Percentiles rank a stretch among this genome's conserved stretches.
phyloP scores from a whole-genome alignment of 176 grass and related monocot species.

The Carex parvula region DNA sequence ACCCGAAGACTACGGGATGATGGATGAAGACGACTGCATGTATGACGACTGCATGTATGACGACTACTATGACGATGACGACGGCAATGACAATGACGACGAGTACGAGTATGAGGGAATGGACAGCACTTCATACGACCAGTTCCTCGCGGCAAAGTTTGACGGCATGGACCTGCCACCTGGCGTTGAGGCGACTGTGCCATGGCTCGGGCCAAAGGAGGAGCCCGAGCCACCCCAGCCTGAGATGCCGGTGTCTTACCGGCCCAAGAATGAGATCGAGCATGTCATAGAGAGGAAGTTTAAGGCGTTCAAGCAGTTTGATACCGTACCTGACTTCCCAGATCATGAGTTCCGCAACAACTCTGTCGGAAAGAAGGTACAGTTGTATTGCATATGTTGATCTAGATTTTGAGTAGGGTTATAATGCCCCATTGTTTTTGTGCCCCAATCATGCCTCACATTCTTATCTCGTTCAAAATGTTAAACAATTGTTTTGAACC shows the following conservation, averaged over 20 bases:
- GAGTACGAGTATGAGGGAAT: conserved; percentile 42
- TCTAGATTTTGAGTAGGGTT: conserved; percentile 2
- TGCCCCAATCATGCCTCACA: too few relatives aligned
- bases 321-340: conserved; percentile 62
- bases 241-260: background rate
- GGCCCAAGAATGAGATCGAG: conserved; percentile 36
- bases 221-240: conserved; percentile 23
- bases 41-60: conserved; percentile 48
- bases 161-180: conserved; percentile 71
- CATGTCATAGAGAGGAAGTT: conserved; percentile 60
- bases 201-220: conserved; percentile 42
- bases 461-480: too few relatives aligned
- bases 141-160: conserved; percentile 68
- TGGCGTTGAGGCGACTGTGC: conserved; percentile 73
- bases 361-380: conserved; percentile 35
- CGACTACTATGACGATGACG: conserved; percentile 23
- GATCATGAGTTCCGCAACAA: conserved; percentile 52
- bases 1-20: conserved; percentile 21
- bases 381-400: conserved; percentile 16
- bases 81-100: conserved; percentile 32
- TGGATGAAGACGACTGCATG: conserved; percentile 52
- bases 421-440: too few relatives aligned
- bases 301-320: conserved; percentile 62
- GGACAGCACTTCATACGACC: conserved; percentile 38
- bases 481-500: too few relatives aligned